These are phyloP conservation scores for Daedaleopsis sinensis DNA, from an alignment of 768 basidiomycete species.

Conservation along the genomic window DNA sequence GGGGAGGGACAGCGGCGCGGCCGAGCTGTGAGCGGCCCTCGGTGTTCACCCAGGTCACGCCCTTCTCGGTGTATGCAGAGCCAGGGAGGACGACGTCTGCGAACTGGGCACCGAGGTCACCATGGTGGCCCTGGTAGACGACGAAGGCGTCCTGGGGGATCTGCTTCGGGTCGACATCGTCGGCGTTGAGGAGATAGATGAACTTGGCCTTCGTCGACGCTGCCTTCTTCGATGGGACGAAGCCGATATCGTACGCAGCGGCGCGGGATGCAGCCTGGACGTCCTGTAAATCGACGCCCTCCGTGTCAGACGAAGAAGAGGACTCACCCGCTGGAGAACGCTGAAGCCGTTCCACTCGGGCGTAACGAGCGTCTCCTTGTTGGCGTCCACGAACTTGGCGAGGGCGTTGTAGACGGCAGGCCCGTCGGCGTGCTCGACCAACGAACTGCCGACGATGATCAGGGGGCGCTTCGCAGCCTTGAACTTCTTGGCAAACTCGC, in stretches of 20 bases:
- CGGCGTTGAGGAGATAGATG: slow-evolving; percentile 94
- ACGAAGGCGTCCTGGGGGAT: slow-evolving; percentile 94
- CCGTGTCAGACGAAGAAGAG: background rate
- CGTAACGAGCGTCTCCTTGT: slow-evolving; percentile 75
- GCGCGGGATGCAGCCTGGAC: slow-evolving; percentile 84
- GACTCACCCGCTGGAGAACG: slow-evolving; percentile 86
- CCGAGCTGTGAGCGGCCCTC: slow-evolving; percentile 93
- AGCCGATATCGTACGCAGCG: slow-evolving; percentile 94
- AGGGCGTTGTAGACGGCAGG: slow-evolving; percentile 76
- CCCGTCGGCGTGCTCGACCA: slow-evolving; percentile 86
- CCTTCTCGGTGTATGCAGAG: slow-evolving; percentile 92
- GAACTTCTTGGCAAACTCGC: slow-evolving; percentile 83
- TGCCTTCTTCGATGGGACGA: slow-evolving; percentile 83
- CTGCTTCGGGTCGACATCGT: slow-evolving; percentile 85
- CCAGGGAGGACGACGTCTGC: slow-evolving; percentile 97
- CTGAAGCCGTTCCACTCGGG: slow-evolving; percentile 97
- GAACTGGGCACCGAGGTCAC: slow-evolving; percentile 93
- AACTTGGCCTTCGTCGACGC: slow-evolving; percentile 85
- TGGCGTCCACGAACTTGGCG: slow-evolving; percentile 76
- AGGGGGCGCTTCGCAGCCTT: slow-evolving; percentile 87
- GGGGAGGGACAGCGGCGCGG: slow-evolving; percentile 88
- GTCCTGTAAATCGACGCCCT: background rate
- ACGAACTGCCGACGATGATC: slow-evolving; percentile 89
- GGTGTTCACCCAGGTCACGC: slow-evolving; percentile 93
- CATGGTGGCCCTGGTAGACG: slow-evolving; percentile 98